Conservation (phyloP, 495 filamentous ascomycete species). For the Chaetomium cochliodes region DNA sequence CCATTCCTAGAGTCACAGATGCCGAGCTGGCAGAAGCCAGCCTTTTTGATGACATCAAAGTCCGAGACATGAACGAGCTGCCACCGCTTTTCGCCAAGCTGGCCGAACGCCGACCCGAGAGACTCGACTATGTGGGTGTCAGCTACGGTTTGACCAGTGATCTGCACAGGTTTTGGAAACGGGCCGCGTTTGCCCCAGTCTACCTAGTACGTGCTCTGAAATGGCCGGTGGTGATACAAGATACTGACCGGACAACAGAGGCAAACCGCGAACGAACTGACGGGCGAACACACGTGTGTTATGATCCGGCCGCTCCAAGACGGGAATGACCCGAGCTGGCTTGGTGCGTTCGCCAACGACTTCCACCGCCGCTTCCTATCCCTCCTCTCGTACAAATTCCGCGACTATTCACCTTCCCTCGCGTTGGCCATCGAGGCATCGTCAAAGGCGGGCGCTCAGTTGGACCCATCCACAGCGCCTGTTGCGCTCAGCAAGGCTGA, state of each 20-base stretch:
- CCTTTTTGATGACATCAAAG: conserved; percentile 79
- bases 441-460: conserved; percentile 68
- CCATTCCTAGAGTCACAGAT: conserved; percentile 80
- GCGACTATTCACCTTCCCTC: conserved; percentile 72
- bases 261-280: conserved; percentile 94
- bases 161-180: conserved; percentile 97
- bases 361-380: conserved; percentile 89
- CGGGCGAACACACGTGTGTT: conserved; percentile 95
- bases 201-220: conserved; percentile 57
- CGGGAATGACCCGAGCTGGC: conserved; percentile 71
- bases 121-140: conserved; percentile 89
- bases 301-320: conserved; percentile 80
- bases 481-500: conserved; percentile 63
- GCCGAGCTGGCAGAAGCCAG: conserved; percentile 74
- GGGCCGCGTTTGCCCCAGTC: conserved; percentile 78
- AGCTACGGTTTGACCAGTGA: conserved; percentile 87
- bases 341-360: conserved; percentile 84
- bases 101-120: conserved; percentile 74
- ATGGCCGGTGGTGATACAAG: neutral
- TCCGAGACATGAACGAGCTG: conserved; percentile 87
- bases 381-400: conserved; percentile 89
- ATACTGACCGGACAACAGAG: conserved; percentile 42
- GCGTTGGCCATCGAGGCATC: conserved; percentile 89
- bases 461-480: conserved; percentile 50
- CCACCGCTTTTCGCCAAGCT: conserved; percentile 90